These are phyloP conservation scores for Fusarium liriodendri DNA, from an alignment of 2,329 filamentous ascomycete species.

Conservation along the genomic window DNA sequence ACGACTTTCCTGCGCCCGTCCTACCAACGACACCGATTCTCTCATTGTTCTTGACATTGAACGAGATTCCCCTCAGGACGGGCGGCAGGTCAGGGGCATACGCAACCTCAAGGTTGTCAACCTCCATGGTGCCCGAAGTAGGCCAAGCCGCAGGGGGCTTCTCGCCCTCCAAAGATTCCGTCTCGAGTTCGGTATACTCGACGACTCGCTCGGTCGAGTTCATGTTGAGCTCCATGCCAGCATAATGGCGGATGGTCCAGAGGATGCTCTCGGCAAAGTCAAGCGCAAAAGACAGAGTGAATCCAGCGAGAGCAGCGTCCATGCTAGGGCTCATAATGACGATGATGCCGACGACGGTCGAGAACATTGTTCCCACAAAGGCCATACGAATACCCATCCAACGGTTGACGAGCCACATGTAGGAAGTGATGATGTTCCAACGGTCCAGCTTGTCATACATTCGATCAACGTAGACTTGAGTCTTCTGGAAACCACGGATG, in stretches of 20 bases:
- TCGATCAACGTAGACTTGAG: slow-evolving; percentile 71
- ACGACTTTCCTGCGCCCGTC: slow-evolving; percentile 83
- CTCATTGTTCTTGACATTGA: slow-evolving; percentile 74
- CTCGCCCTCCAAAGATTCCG: slow-evolving; percentile 71
- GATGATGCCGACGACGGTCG: slow-evolving; percentile 71
- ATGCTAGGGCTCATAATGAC: slow-evolving; percentile 72
- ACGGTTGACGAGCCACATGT: slow-evolving; percentile 78
- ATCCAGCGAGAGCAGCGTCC: slow-evolving; percentile 78
- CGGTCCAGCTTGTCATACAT: slow-evolving; percentile 79
- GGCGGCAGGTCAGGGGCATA: slow-evolving; percentile 79
- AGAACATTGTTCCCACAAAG: slow-evolving; percentile 75
- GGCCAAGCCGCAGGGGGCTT: slow-evolving; percentile 80
- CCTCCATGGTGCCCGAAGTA: slow-evolving; percentile 76
- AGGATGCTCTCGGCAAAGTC: slow-evolving; percentile 74
- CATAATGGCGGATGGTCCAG: slow-evolving; percentile 75
- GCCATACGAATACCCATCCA: slow-evolving; percentile 83
- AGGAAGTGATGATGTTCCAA: slow-evolving; percentile 73
- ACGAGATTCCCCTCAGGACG: slow-evolving; percentile 76
- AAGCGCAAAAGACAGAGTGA: slow-evolving; percentile 79
- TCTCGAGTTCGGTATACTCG: slow-evolving; percentile 77
- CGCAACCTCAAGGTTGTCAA: slow-evolving; percentile 76
- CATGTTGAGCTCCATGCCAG: slow-evolving; percentile 81
- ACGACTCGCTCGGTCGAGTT: slow-evolving; percentile 81
- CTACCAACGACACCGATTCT: slow-evolving; percentile 81
- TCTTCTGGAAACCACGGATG: slow-evolving; percentile 80